Evolutionary conservation across 176 grass and related monocot genomes (phyloP).

Genomic region (Musa itinerans): DNA sequence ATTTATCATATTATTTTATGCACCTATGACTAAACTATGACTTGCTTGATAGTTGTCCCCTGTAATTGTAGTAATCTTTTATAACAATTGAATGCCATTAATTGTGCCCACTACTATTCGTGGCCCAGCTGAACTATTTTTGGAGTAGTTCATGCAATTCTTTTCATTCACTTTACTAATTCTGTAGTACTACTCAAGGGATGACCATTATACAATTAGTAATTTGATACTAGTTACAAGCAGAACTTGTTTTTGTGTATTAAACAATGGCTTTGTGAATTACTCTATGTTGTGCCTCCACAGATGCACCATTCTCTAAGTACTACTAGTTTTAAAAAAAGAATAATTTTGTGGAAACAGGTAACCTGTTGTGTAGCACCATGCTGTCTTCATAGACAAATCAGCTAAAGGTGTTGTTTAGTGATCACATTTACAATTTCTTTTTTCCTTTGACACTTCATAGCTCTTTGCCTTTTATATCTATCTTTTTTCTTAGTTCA

Average conservation of each 20-base stretch:
- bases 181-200: neutral
- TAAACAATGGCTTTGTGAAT: neutral
- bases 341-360: neutral
- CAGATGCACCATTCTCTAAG: neutral
- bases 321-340: neutral
- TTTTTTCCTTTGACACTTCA: neutral
- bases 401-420: neutral
- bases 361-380: neutral
- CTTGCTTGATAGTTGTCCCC: too few species aligned
- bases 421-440: neutral
- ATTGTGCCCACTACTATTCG: too few species aligned
- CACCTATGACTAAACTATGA: too few species aligned
- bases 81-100: too few species aligned
- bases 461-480: neutral
- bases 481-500: neutral
- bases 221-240: too few species aligned
- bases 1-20: too few species aligned
- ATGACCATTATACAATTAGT: too few species aligned
- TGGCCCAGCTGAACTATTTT: too few species aligned
- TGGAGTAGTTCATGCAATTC: neutral
- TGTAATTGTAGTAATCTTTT: too few species aligned
- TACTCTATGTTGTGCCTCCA: neutral
- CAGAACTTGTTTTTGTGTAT: neutral
- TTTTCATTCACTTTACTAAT: neutral
- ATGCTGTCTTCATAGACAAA: neutral